Percentiles rank a stretch among this genome's conserved stretches.
phyloP scores from a whole-genome alignment of 2,329 filamentous ascomycete genomes.

The Talaromyces sp. region DNA sequence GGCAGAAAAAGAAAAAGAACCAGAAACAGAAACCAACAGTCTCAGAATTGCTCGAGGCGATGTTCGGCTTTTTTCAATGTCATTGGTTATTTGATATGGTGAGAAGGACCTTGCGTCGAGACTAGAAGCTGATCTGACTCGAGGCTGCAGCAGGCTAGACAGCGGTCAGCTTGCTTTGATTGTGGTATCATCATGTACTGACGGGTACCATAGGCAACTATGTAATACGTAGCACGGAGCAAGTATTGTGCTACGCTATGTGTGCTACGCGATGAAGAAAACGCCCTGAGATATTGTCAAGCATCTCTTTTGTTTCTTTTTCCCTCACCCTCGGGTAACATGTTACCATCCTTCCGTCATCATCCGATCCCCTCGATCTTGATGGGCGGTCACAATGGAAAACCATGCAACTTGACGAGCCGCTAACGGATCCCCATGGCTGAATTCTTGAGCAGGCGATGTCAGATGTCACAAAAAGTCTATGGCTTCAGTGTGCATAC shows the following conservation, averaged over 20 bases:
- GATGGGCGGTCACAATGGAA: background rate
- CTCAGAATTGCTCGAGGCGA: background rate
- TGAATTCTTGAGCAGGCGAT: background rate
- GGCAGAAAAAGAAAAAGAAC: background rate
- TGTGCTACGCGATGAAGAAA: background rate
- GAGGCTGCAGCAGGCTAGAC: background rate
- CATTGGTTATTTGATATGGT: slow-evolving; percentile 7
- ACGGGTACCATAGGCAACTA: background rate
- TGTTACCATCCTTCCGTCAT: background rate
- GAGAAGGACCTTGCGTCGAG: slow-evolving; percentile 6
- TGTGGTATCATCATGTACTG: background rate
- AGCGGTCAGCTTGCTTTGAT: slow-evolving; percentile 4
- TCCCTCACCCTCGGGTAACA: background rate
- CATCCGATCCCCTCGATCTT: background rate
- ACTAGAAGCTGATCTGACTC: background rate
- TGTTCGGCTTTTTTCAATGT: background rate
- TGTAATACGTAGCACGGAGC: background rate
- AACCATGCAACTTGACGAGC: background rate
- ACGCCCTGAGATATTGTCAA: background rate
- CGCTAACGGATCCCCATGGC: background rate
- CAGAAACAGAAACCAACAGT: background rate
- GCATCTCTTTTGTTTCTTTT: background rate
- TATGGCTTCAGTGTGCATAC: background rate
- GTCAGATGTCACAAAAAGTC: background rate
- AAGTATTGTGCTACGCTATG: slow-evolving; percentile 1